Evolutionary conservation across 768 basidiomycete genomes (phyloP), one percentile per base, ranked within the genome.

Genomic region (Naganishia kalamii): DNA sequence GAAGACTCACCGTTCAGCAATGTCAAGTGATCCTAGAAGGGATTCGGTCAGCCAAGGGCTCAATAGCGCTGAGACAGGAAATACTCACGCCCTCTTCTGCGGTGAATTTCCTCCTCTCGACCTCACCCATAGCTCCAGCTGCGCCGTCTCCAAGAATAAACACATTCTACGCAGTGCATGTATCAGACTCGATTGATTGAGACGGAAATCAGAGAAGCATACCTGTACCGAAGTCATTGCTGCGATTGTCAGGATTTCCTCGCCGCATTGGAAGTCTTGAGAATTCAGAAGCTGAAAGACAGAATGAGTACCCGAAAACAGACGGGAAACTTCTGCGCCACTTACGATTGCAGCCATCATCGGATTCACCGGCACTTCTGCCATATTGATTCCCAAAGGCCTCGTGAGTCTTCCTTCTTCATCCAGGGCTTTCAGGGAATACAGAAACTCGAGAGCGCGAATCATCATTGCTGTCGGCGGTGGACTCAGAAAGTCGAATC

Each of bases 71-170:
- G 25, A 47, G 21, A 47, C n/a, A 6, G 27, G 0, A 29, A 8
- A 19, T 8, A 80, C 84, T 72, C 66, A 92, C 92, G 72, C 96
- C 96, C 84, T 99, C 96, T 78, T 98, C 93, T 0, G 93, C 92
- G 0, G 92, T 98, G 72, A 98, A 98, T 75, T 98, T 98, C 64
- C 96, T 81, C 57, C 92, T 83, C 77, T 98, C 93, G 15, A 98
- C 80, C 77, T 98, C 94, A 3, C 89, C 92, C 33, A 91, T 75
- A 1, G 91, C 90, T 13, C 90, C 90, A 5, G 85, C 83, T 8
- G 88, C 85, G 5, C 92, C 92, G 2, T 92, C 89, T 3, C 88
- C 87, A 62, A 90, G 89, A 27, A 93, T 77, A 75, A 99, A 99
- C 2, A 88, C 86, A 71, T 97, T 92, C 54, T 57, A 10, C 12